These are phyloP conservation scores for Colletotrichum sp. DNA, from an alignment of 2,329 filamentous ascomycete species.

Conservation along the genomic window DNA sequence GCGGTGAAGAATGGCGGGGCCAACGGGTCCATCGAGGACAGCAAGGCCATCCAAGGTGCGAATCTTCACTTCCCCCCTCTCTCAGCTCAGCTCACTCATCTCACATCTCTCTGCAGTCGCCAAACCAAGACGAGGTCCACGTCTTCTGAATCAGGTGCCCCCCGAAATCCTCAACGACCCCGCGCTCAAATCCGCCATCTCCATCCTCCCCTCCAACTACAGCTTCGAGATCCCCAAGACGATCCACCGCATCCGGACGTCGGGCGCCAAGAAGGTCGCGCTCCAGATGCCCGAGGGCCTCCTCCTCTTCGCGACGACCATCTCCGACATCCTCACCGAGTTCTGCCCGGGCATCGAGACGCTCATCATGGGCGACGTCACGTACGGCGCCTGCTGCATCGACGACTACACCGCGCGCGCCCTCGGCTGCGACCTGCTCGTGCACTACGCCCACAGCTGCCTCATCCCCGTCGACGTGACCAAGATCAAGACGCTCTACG, in stretches of 20 bases:
- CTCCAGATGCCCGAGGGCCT: slow-evolving; percentile 98
- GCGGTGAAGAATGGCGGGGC: slow-evolving; percentile 43
- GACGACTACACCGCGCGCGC: slow-evolving; percentile 97
- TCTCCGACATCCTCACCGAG: slow-evolving; percentile 92
- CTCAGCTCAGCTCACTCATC: neutral
- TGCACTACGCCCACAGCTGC: slow-evolving; percentile 97
- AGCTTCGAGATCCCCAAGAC: slow-evolving; percentile 99
- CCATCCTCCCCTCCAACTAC: slow-evolving; percentile 92
- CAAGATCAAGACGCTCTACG: slow-evolving; percentile 95
- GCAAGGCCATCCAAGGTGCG: slow-evolving; percentile 63
- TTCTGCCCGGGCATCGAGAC: slow-evolving; percentile 94
- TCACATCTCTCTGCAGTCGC: slow-evolving; percentile 57
- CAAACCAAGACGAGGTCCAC: slow-evolving; percentile 72
- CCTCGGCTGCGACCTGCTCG: slow-evolving; percentile 89
- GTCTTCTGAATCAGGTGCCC: slow-evolving; percentile 91
- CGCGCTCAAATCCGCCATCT: slow-evolving; percentile 85
- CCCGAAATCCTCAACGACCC: slow-evolving; percentile 84
- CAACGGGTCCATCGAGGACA: slow-evolving; percentile 55
- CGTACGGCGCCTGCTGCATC: slow-evolving; percentile 97
- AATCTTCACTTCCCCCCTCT: neutral
- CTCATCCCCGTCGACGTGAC: slow-evolving; percentile 96
- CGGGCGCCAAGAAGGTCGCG: slow-evolving; percentile 81
- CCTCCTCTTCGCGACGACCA: slow-evolving; percentile 93
- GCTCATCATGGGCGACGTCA: slow-evolving; percentile 98
- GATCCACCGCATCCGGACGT: slow-evolving; percentile 87